A percentile compares a stretch with the other conserved stretches of the same genome.
Conservation (phyloP, 2,329 filamentous ascomycete species). For the Cylindrodendrum hubeiense region DNA sequence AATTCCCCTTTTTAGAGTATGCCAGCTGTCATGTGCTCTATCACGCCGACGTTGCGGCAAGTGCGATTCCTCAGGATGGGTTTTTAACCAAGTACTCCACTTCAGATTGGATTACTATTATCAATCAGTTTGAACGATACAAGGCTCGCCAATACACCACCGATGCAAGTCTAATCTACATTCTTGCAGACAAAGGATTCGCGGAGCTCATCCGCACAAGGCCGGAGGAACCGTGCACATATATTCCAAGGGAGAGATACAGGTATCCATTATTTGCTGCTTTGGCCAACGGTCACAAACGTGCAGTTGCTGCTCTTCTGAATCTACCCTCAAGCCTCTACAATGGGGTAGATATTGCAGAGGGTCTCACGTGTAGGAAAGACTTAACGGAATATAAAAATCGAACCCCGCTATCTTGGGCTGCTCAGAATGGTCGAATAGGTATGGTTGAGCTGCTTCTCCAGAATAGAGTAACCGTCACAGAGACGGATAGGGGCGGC, state of each 20-base stretch:
- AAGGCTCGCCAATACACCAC: slow-evolving; percentile 40
- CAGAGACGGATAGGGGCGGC: background rate
- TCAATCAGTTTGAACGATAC: slow-evolving; percentile 48
- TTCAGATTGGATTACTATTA: slow-evolving; percentile 44
- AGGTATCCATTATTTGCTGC: slow-evolving; percentile 51
- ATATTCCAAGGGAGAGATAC: slow-evolving; percentile 43
- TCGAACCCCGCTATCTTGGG: slow-evolving; percentile 40
- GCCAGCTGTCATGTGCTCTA: slow-evolving; percentile 54
- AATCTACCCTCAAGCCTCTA: slow-evolving; percentile 16
- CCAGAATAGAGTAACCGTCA: background rate
- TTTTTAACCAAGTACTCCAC: slow-evolving; percentile 49
- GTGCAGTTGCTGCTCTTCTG: slow-evolving; percentile 41
- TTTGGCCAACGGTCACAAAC: slow-evolving; percentile 44
- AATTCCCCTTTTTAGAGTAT: slow-evolving; percentile 62
- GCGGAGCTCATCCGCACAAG: slow-evolving; percentile 45
- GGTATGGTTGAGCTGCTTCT: slow-evolving; percentile 1
- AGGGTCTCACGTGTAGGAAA: slow-evolving; percentile 7
- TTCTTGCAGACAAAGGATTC: slow-evolving; percentile 48
- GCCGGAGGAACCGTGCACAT: slow-evolving; percentile 33
- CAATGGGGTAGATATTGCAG: slow-evolving; percentile 14
- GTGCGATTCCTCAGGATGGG: slow-evolving; percentile 41
- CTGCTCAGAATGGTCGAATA: slow-evolving; percentile 28
- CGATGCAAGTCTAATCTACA: slow-evolving; percentile 47
- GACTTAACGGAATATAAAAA: background rate
- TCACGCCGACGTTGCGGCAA: slow-evolving; percentile 54